Evolutionary conservation across 495 filamentous ascomycete genomes (phyloP), one percentile per base, ranked within the genome.

Genomic region (Collariella sp.): DNA sequence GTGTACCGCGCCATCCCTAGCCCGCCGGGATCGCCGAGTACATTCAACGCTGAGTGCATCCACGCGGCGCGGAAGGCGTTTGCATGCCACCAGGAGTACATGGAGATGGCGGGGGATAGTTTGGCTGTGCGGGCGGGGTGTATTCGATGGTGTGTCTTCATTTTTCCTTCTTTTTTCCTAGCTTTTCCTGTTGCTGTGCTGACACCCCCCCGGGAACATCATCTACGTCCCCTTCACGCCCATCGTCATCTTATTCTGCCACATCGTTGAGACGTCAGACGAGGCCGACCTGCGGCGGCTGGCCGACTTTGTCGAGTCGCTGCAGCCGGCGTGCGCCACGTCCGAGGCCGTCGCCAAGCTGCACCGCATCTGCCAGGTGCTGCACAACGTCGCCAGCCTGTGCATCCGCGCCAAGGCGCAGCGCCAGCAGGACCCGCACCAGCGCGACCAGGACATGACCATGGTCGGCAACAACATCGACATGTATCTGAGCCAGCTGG

Each of bases 191-290:
- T 24, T 12, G 4, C 16, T 34, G 2, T 12, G 5, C 1, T 23
- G 3, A 11, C 20, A 29, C 9, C 35, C 19, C 29, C 7, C 39
- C 20, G 85, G 83, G 82, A 78, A 79, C 1, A 72, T 87, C 24
- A 70, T 87, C 19, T 75, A 82, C 59, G 74, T 80, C 11, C 84
- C 83, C 3, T 86, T 87, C 60, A 78, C 82, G 35, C 84, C 83
- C 0, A 82, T 85, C 62, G 83, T 85, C 45, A 79, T 86, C 2
- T 71, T 87, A 5, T 86, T 87, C 72, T 85, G 83, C 71, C 77
- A 86, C 55, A 74, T 81, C 4, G 79, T 87, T 53, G 76, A 80
- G 61, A 76, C 73, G 0, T 72, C 68, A 0, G 59, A 70, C 50
- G 42, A 60, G 20, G 62, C 65, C 15, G 83, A 86, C 52, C 70